phyloP scores from a whole-genome alignment of 1,284 basidiomycete genomes.

The Trichosporon coremiiforme region DNA sequence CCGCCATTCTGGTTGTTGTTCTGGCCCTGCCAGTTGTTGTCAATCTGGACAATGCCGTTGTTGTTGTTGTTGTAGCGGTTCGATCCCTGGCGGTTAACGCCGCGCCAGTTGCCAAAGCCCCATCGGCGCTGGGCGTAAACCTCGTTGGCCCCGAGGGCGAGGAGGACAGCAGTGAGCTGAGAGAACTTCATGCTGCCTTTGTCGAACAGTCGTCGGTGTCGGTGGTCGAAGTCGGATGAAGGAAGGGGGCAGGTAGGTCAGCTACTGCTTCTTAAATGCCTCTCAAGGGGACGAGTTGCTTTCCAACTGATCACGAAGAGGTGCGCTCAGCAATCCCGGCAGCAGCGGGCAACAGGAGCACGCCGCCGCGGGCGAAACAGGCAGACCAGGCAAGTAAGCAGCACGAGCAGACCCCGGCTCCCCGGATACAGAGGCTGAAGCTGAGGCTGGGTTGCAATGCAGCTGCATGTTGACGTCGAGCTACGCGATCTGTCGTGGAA shows the following conservation, averaged over 20 bases:
- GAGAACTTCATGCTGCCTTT: slow-evolving; percentile 13
- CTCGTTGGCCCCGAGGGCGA: slow-evolving; percentile 4
- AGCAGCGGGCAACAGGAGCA: not conserved
- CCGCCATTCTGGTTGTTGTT: not conserved
- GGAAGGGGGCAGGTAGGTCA: not conserved
- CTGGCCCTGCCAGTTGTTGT: not conserved
- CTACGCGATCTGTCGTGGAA: not conserved
- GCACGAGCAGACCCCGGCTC: not conserved
- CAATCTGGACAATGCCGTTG: not conserved
- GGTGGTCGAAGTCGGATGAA: not conserved
- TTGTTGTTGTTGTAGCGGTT: slow-evolving; percentile 3
- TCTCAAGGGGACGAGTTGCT: not conserved
- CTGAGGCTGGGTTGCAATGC: slow-evolving; percentile 1
- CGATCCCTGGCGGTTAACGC: not conserved
- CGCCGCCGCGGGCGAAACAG: not conserved
- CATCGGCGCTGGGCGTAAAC: not conserved
- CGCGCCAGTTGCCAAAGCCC: not conserved
- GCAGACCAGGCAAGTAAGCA: not conserved
- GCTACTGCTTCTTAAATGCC: slow-evolving; percentile 8
- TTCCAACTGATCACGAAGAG: not conserved
- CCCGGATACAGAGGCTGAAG: not conserved
- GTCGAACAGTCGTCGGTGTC: not conserved
- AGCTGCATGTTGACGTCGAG: not conserved
- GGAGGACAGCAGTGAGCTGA: slow-evolving; percentile 7
- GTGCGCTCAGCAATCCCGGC: not conserved